Base-by-base conservation (phyloP, 192 early-diverging fungal species). In the Spizellomyces sp. region DNA sequence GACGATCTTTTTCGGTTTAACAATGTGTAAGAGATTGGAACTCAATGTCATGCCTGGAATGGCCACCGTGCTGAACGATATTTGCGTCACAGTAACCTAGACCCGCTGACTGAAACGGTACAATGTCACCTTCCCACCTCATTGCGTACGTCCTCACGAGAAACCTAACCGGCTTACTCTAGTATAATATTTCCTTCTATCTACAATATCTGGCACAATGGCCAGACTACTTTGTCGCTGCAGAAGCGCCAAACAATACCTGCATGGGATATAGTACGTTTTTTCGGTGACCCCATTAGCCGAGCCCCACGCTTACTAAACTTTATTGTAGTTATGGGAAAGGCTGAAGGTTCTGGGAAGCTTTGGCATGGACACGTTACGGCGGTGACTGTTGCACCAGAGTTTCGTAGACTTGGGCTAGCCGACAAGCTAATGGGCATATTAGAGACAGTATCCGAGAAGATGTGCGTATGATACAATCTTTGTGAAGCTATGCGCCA, bases 281-380 rank as follows among this genome's bases (percentile, higher is more conserved):
- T 61, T 27, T 36, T 36, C 3, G 14, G 15, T 0, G 59, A 22
- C 59, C 58, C 58, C 8, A 27, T 9, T 74, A 80, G 62, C 27
- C 9, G 19, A 43, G 14, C 14, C 3, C 46, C 27, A 14, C 67
- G 12, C 48, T 45, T 44, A 70, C 62, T 9, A 9, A n/a, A 27
- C 62, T 12, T 19, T 22, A 22, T 8, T 10, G 74, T 70, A 82
- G 90, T 96, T 17, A 96, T 99, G 92, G 95, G 95, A 44, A 99
- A 99, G 73, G 93, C 94, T 10, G 97, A 99, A 75, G 97, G 96
- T 60, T 82, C 78, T 1, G 87, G 84, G 45, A 88, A 90, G 64
- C 85, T 92, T 41, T 98, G 96, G 96, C 97, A 99, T 75, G 97
- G 97, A 6, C 97, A 99, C 73, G 97, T 99, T 42, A 97, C 97